Percentiles rank a stretch among this genome's conserved stretches.
These are phyloP conservation scores for Polymyxa betae DNA, from an alignment of 208 protist species.

Conservation along the genomic window DNA sequence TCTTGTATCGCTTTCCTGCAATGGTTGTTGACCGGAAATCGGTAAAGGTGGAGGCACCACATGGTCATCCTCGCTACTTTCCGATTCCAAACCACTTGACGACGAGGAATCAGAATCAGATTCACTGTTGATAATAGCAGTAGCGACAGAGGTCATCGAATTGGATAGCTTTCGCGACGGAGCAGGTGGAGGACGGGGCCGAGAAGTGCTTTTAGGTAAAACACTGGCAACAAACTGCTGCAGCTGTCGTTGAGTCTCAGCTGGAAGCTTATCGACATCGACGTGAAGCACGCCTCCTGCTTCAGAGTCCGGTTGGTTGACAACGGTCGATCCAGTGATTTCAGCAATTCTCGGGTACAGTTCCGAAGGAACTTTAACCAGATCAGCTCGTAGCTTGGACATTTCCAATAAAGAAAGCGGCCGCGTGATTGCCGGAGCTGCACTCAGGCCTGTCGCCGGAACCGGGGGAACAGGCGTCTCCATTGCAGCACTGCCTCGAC, in stretches of 20 bases:
- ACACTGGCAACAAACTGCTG: slow-evolving; percentile 3
- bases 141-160: background rate
- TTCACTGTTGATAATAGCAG: background rate
- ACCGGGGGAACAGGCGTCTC: background rate
- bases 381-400: slow-evolving; percentile 33
- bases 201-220: background rate
- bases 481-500: background rate
- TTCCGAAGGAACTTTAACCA: background rate
- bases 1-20: background rate
- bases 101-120: slow-evolving; percentile 35
- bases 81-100: slow-evolving; percentile 14
- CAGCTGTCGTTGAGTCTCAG: background rate
- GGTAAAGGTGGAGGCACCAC: background rate
- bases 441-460: background rate
- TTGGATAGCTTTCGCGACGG: background rate
- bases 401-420: background rate
- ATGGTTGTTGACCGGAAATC: background rate
- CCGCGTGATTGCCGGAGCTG: background rate
- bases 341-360: background rate
- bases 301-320: background rate
- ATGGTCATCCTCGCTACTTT: slow-evolving; percentile 32
- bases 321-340: background rate
- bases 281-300: background rate
- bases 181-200: background rate
- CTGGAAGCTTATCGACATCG: background rate